Base-by-base conservation (phyloP, 106 monocot genomes). In the Xerophyta viscosa region DNA sequence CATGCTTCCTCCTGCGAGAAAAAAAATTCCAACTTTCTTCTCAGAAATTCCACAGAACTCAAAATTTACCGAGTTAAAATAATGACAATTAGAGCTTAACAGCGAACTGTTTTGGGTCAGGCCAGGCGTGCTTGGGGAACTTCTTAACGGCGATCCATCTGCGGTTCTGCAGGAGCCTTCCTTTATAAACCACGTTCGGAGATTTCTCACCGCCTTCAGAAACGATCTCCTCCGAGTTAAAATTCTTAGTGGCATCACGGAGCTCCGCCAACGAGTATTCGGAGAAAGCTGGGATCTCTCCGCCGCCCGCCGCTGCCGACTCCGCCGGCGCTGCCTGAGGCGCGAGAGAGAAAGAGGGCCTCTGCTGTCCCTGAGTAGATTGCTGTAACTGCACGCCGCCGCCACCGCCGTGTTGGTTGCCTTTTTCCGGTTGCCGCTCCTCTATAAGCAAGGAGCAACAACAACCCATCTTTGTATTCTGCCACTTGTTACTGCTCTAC, bases 161-260 rank as follows among this genome's bases (percentile, higher is more conserved):
- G 14, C 72, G 61, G 64, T 61, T 78, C 57, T 63, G 55, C 29
- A 93, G n/a, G n/a, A n/a, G 71, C 11, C 71, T 61, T 17, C 92
- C 92, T 60, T 75, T 83, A 68, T 93, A 94, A 15, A 96, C 94
- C 8, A 84, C 25, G 67, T 96, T 96, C 29, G 81, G 70, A n/a
- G 88, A 84, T 57, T 87, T 92, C 71, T 86, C 87, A 8, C 94
- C 88, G 47, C 84, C 88, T 62, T 96, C 94, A 0, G 94, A 96
- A 10, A 96, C 88, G 76, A 89, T 85, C 64, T 85, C 78, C 26
- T 76, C 88, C 21, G 81, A 46, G 50, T 67, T 66, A 66, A 96
- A 96, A 0, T 70, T 69, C 24, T 65, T 54, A 15, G 94, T 96
- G 13, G 94, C 94, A 14, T 57, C 45, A 58, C 54, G 77, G 23